Percentiles rank a stretch among this genome's conserved stretches.
Conservation (phyloP, 768 basidiomycete genomes). For the Tulasnella sp. region DNA sequence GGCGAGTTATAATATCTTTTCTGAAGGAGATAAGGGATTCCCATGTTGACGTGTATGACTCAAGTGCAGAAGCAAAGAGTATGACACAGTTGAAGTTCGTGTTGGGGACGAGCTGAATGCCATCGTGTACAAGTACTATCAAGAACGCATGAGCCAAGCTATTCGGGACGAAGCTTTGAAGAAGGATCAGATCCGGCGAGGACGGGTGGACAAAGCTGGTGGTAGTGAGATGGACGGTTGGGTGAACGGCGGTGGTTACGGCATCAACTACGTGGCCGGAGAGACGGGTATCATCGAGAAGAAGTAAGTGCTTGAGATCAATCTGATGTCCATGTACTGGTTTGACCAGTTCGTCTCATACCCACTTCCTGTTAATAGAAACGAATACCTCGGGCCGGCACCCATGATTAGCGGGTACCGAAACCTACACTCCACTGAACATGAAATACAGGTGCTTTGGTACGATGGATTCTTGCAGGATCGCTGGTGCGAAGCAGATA, state of each 20-base stretch:
- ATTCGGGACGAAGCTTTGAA: conserved; percentile 21
- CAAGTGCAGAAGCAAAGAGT: conserved; percentile 22
- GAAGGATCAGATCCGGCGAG: conserved; percentile 12
- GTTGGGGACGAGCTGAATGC: conserved; percentile 23
- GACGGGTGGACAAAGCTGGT: conserved; percentile 4
- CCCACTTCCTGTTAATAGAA: background rate
- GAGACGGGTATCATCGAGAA: conserved; percentile 26
- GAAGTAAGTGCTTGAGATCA: background rate
- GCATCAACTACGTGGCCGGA: conserved; percentile 25
- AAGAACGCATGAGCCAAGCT: conserved; percentile 11
- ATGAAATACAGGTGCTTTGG: conserved; percentile 26
- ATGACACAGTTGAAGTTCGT: conserved; percentile 18
- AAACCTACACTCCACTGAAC: background rate
- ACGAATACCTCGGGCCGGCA: conserved; percentile 25
- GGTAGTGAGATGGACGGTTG: conserved; percentile 27
- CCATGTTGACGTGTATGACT: background rate
- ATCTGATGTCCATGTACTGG: background rate
- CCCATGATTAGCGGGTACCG: conserved; percentile 24
- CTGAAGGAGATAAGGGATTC: background rate
- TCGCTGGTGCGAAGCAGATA: conserved; percentile 26
- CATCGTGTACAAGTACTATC: conserved; percentile 24
- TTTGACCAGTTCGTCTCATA: background rate
- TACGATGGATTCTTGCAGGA: conserved; percentile 25
- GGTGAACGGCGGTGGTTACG: conserved; percentile 19
- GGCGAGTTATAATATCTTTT: background rate